These are phyloP conservation scores for Cladorrhinum sp. DNA, from an alignment of 2,329 filamentous ascomycete species.

Conservation along the genomic window DNA sequence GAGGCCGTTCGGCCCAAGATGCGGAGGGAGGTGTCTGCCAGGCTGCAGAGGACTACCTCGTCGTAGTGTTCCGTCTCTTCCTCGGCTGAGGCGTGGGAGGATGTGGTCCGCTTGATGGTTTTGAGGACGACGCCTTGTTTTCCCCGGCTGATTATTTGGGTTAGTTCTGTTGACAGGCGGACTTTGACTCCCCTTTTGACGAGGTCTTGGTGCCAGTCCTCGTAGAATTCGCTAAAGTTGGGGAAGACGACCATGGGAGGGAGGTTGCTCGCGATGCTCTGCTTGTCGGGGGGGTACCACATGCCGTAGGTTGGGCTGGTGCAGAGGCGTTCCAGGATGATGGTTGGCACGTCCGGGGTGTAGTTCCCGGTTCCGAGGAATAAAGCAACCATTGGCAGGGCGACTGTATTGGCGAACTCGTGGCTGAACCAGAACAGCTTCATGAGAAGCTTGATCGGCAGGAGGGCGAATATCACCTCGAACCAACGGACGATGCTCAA, in stretches of 20 bases:
- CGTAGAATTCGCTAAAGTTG: constrained; percentile 59
- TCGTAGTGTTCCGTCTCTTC: constrained; percentile 56
- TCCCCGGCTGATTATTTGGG: constrained; percentile 48
- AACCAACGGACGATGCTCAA: constrained; percentile 57
- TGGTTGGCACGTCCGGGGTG: constrained; percentile 66
- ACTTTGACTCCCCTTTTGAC: constrained; percentile 54
- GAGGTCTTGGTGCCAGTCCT: constrained; percentile 55
- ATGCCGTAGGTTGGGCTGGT: constrained; percentile 57
- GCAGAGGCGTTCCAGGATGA: constrained; percentile 62
- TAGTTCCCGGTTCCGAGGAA: constrained; percentile 75
- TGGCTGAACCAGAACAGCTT: constrained; percentile 65
- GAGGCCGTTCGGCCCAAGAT: constrained; percentile 57
- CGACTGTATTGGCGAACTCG: constrained; percentile 69
- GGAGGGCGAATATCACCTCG: constrained; percentile 56
- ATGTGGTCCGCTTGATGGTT: constrained; percentile 38
- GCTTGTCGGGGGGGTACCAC: constrained; percentile 52
- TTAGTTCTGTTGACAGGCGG: constrained; percentile 54
- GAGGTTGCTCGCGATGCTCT: constrained; percentile 53
- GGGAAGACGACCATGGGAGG: constrained; percentile 66
- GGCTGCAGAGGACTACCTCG: constrained; percentile 63
- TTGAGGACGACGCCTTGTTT: constrained; percentile 51
- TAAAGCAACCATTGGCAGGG: constrained; percentile 67
- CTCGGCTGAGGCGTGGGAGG: constrained; percentile 46
- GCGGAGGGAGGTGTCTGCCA: constrained; percentile 62
- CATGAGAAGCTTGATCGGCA: constrained; percentile 64